Evolutionary conservation across 257 asterid genomes (phyloP).

Genomic region (Nyctanthes arbortristis): DNA sequence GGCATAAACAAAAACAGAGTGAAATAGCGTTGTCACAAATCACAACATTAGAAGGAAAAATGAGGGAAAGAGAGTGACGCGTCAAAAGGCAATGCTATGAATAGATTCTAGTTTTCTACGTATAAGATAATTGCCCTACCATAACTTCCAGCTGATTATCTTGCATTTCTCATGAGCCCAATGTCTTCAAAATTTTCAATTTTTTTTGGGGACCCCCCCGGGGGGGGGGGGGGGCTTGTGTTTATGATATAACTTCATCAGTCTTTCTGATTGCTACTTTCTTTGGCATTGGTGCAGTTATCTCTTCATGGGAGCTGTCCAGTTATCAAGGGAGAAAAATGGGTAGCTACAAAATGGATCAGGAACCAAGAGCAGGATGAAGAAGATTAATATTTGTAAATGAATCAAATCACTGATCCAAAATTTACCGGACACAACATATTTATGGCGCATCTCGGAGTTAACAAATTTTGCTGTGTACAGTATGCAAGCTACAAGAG

Average conservation of each 20-base stretch:
- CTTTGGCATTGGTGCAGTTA: conserved; percentile 40
- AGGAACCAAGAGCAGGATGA: conserved; percentile 63
- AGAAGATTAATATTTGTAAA: conserved; percentile 23
- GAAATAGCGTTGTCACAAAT: background rate
- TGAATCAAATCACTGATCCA: background rate
- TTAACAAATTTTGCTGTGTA: conserved; percentile 34
- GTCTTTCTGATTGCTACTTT: conserved; percentile 14
- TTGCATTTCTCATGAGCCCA: background rate
- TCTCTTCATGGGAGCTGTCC: conserved; percentile 98
- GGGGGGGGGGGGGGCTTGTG: too few relatives aligned
- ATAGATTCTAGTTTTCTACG: background rate
- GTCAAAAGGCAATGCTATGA: background rate
- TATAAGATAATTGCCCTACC: background rate
- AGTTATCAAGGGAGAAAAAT: conserved; percentile 82
- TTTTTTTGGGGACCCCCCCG: too few relatives aligned
- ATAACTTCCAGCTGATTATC: background rate
- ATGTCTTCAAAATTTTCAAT: background rate
- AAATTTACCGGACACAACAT: background rate
- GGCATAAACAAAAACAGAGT: background rate
- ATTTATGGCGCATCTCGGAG: conserved; percentile 21
- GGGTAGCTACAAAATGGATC: conserved; percentile 99
- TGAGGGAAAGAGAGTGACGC: background rate
- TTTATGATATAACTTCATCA: background rate
- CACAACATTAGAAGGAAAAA: background rate
- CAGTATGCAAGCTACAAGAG: conserved; percentile 7